A percentile compares a stretch with the other conserved stretches of the same genome.
Conservation (phyloP, 495 filamentous ascomycete species). For the Apodospora peruviana region DNA sequence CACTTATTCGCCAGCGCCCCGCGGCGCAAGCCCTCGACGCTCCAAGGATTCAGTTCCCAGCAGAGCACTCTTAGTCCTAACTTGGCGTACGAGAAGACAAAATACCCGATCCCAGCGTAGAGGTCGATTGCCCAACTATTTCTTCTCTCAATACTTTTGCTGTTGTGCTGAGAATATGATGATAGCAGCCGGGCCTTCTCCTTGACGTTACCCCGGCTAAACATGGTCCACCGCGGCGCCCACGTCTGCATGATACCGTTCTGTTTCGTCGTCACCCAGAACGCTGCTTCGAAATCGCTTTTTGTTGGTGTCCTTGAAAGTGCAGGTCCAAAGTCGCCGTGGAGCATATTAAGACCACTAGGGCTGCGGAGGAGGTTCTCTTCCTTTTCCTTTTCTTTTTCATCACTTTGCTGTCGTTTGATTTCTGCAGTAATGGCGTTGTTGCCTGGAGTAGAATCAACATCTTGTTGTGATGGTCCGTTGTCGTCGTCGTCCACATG, state of each 20-base stretch:
- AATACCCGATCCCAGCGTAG: conserved; percentile 92
- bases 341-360: conserved; percentile 51
- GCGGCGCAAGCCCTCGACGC: conserved; percentile 69
- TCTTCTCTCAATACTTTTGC: background rate
- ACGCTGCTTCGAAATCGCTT: conserved; percentile 53
- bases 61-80: conserved; percentile 73
- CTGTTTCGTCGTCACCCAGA: conserved; percentile 73
- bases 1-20: conserved; percentile 67
- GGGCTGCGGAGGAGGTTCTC: conserved; percentile 67
- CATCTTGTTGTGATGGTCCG: background rate
- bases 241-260: conserved; percentile 79
- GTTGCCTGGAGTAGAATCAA: background rate
- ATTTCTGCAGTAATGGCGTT: background rate
- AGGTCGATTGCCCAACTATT: conserved; percentile 62
- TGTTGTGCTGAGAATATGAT: conserved; percentile 27
- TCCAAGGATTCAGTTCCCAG: conserved; percentile 89
- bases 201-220: conserved; percentile 78
- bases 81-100: conserved; percentile 71
- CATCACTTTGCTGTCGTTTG: background rate
- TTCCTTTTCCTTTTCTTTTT: background rate
- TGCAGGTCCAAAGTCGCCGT: conserved; percentile 61
- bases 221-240: conserved; percentile 89
- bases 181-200: conserved; percentile 73
- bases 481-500: conserved; percentile 8
- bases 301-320: conserved; percentile 2